A percentile compares a stretch with the other conserved stretches of the same genome.
These are phyloP conservation scores for Onygena corvina DNA, from an alignment of 2,329 filamentous ascomycete genomes.

Conservation along the genomic window DNA sequence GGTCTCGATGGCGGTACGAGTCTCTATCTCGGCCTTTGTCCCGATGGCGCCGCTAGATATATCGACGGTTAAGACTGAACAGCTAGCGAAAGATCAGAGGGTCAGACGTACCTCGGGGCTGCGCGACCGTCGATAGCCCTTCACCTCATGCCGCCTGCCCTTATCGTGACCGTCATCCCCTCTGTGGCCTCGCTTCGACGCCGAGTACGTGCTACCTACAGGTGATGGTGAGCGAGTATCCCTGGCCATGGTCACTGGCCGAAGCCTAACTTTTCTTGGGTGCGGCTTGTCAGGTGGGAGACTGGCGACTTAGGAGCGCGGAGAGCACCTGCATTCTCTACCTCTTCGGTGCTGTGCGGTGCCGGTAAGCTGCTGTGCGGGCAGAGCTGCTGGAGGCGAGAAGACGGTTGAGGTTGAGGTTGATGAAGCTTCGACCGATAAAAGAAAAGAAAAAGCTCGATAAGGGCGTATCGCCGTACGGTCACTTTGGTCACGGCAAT, in stretches of 20 bases:
- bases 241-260: constrained; percentile 48
- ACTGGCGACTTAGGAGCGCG: background rate
- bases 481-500: too few relatives aligned
- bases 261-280: constrained; percentile 25
- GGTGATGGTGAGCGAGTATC: constrained; percentile 78
- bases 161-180: constrained; percentile 43
- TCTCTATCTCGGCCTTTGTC: constrained; percentile 43
- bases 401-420: background rate
- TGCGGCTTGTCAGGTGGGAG: background rate
- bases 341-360: too few relatives aligned
- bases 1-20: constrained; percentile 42
- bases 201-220: constrained; percentile 71
- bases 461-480: too few relatives aligned
- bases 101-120: constrained; percentile 37
- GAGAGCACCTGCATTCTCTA: too few relatives aligned
- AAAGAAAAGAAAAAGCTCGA: background rate
- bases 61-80: constrained; percentile 21
- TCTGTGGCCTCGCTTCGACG: constrained; percentile 51
- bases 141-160: constrained; percentile 41
- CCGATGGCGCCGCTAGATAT: constrained; percentile 46
- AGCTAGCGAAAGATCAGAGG: background rate
- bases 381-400: background rate
- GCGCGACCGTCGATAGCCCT: constrained; percentile 36
- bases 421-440: background rate
- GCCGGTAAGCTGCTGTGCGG: too few relatives aligned